phyloP scores from a whole-genome alignment of 805 yeast species.

The Yamadazyma ubonensis region DNA sequence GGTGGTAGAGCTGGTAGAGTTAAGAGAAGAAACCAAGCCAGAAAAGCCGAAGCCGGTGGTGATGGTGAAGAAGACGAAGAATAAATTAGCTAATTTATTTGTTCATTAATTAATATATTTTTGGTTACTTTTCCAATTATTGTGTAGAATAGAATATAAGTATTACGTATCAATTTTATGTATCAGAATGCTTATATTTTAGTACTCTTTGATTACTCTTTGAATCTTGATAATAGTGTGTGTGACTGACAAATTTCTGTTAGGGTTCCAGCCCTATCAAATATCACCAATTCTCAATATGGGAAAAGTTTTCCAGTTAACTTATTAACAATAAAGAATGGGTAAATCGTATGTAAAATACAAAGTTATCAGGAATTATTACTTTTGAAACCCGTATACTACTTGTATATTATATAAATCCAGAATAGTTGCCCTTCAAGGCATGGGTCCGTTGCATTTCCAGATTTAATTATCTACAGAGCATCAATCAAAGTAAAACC shows the following conservation, averaged over 20 bases:
- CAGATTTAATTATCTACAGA: too few relatives aligned
- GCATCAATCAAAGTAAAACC: too few relatives aligned
- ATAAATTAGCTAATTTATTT: conserved; percentile 42
- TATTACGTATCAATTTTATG: neutral
- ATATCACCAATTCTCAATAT: neutral
- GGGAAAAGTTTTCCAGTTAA: conserved; percentile 14
- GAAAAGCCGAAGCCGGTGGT: conserved; percentile 66
- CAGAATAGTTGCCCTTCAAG: too few relatives aligned
- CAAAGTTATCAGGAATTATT: neutral
- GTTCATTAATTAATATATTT: conserved; percentile 8
- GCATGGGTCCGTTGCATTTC: too few relatives aligned
- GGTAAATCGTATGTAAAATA: conserved; percentile 36
- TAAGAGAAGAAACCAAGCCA: conserved; percentile 86
- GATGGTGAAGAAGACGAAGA: conserved; percentile 85
- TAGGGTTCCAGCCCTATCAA: conserved; percentile 9
- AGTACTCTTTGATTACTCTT: too few relatives aligned
- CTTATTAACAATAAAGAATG: conserved; percentile 24
- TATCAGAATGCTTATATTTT: too few relatives aligned
- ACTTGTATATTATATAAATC: too few relatives aligned
- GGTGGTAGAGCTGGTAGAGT: conserved; percentile 99
- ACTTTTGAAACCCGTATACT: too few relatives aligned
- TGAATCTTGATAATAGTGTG: too few relatives aligned
- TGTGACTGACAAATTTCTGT: neutral
- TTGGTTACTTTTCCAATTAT: conserved; percentile 15
- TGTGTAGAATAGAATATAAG: conserved; percentile 13